phyloP scores from a whole-genome alignment of 2,329 filamentous ascomycete species.

The Hypoxylon rubiginosum region DNA sequence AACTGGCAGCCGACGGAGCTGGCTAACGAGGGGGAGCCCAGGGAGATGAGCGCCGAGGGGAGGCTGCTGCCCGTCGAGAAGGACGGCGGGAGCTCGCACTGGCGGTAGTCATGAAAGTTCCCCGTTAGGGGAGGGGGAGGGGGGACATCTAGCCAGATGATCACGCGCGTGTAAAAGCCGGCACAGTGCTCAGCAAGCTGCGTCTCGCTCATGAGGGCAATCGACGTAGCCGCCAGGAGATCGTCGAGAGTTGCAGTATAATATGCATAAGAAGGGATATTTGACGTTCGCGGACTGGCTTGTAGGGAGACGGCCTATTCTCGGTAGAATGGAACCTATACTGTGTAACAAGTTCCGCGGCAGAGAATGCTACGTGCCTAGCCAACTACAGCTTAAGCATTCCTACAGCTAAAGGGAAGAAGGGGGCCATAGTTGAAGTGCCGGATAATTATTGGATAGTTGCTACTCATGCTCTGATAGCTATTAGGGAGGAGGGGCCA shows the following conservation, averaged over 20 bases:
- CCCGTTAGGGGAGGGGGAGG: too few species aligned
- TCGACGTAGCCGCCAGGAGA: not conserved
- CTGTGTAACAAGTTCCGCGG: not conserved
- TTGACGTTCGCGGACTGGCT: not conserved
- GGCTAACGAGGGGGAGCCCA: conserved; percentile 11
- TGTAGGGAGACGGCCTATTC: not conserved
- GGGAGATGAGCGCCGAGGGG: conserved; percentile 27
- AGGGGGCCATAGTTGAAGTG: not conserved
- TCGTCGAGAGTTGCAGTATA: not conserved
- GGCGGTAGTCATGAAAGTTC: conserved; percentile 12
- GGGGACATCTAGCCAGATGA: not conserved
- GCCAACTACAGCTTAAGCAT: not conserved
- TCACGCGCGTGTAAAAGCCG: not conserved
- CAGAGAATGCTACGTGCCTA: not conserved
- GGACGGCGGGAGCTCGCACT: conserved; percentile 9
- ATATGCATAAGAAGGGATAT: not conserved
- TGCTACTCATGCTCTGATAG: not conserved
- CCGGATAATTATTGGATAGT: not conserved
- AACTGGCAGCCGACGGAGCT: conserved; percentile 33
- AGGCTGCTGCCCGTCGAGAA: conserved; percentile 20
- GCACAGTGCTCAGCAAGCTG: not conserved
- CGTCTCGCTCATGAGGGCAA: not conserved
- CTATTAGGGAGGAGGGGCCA: not conserved
- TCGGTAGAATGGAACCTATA: not conserved
- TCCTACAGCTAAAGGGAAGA: not conserved